Evolutionary conservation across 75 land plant genomes (phyloP).

Genomic region (Sequoiadendron giganteum): DNA sequence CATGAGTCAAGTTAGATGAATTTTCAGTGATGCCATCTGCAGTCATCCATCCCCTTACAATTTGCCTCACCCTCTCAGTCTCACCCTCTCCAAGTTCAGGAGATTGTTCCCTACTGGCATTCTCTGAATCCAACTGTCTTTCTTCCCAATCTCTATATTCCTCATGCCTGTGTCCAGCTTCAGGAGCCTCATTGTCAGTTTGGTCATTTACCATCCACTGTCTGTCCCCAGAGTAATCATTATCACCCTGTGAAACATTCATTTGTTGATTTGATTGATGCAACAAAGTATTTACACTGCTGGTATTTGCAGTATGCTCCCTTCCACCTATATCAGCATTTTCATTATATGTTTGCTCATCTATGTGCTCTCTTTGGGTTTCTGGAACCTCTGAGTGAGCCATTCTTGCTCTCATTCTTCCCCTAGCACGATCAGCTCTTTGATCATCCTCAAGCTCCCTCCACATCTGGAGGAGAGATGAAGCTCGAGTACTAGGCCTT

Average conservation of each 20-base stretch:
- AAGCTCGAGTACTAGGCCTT: constrained; percentile 54
- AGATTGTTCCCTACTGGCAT: constrained; percentile 45
- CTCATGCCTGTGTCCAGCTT: constrained; percentile 38
- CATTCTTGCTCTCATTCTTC: constrained; percentile 27
- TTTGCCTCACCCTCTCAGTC: constrained; percentile 90
- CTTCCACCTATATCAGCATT: constrained; percentile 12
- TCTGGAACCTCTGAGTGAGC: constrained; percentile 16
- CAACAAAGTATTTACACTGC: constrained; percentile 19
- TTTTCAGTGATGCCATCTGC: constrained; percentile 51
- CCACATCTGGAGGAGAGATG: constrained; percentile 87
- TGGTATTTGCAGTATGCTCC: constrained; percentile 18
- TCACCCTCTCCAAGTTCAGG: constrained; percentile 66
- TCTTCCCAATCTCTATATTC: constrained; percentile 48
- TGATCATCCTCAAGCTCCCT: constrained; percentile 78
- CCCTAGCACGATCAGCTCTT: constrained; percentile 36
- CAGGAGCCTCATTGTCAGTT: constrained; percentile 12
- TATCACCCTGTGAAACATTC: constrained; percentile 19
- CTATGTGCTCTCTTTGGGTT: neutral
- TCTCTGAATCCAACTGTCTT: constrained; percentile 33
- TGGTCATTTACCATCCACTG: neutral
- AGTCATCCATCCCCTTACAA: constrained; percentile 72
- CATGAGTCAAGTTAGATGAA: constrained; percentile 30
- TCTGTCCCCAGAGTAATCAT: constrained; percentile 12
- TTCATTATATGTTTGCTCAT: constrained; percentile 16
- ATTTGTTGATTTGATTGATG: constrained; percentile 29